These are phyloP conservation scores for Prunus yedoensis DNA, from an alignment of 331 rosid species.

Conservation along the genomic window DNA sequence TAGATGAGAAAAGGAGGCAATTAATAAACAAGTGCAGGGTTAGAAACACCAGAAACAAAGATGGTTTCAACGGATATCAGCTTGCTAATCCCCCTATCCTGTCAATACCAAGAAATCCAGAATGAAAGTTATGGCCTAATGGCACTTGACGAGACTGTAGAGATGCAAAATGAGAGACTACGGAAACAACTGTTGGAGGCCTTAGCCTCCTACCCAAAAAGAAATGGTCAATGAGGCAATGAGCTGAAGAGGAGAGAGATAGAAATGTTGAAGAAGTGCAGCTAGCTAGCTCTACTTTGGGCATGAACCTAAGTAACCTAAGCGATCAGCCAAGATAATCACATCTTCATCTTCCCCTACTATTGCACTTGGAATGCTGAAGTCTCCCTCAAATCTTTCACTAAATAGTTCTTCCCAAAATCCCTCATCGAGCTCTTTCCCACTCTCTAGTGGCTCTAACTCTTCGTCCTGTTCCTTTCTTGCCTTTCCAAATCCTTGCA, in stretches of 20 bases:
- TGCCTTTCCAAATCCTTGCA: constrained; percentile 69
- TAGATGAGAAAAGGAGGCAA: constrained; percentile 21
- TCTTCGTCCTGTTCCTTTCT: constrained; percentile 40
- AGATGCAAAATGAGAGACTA: constrained; percentile 8
- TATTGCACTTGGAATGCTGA: constrained; percentile 26
- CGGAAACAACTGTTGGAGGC: constrained; percentile 2
- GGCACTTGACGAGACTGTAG: constrained; percentile 20
- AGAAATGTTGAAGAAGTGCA: constrained; percentile 21
- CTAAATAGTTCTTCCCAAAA: constrained; percentile 83
- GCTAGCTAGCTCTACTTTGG: constrained; percentile 35
- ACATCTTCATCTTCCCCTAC: constrained; percentile 48
- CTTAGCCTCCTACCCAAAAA: constrained; percentile 4
- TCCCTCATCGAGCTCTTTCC: constrained; percentile 70
- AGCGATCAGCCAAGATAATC: constrained; percentile 46
- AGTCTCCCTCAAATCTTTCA: constrained; percentile 41
- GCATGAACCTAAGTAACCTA: constrained; percentile 63
- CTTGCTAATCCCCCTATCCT: constrained; percentile 36
- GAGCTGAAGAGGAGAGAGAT: constrained; percentile 13
- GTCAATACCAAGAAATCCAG: constrained; percentile 31
- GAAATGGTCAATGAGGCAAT: constrained; percentile 16
- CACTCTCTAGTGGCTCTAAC: constrained; percentile 38
- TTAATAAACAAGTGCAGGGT: constrained; percentile 27
- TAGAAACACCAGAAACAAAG: constrained; percentile 34
- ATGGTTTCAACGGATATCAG: constrained; percentile 32
- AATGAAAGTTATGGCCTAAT: constrained; percentile 27